Conservation (phyloP, 2,329 filamentous ascomycete species). For the Pestalotiopsis sp. region DNA sequence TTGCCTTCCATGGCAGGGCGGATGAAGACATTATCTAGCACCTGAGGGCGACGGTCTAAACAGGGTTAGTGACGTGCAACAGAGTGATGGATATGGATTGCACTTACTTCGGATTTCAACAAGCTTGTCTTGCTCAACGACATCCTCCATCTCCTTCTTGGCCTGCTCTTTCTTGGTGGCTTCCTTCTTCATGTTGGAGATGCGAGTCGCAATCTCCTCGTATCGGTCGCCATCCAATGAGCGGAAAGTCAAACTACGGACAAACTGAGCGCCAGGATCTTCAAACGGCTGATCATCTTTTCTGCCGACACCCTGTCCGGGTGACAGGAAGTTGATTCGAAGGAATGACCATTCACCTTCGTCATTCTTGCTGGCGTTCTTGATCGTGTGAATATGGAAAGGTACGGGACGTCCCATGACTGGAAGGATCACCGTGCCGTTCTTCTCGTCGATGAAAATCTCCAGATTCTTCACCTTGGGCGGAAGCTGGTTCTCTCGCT, state of each 20-base stretch:
- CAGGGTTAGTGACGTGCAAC: constrained; percentile 37
- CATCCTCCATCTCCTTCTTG: constrained; percentile 99
- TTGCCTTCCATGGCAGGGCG: constrained; percentile 95
- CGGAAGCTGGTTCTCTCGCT: constrained; percentile 93
- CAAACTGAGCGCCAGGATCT: constrained; percentile 92
- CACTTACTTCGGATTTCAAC: constrained; percentile 85
- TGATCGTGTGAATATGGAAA: constrained; percentile 97
- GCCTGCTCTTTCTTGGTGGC: constrained; percentile 91
- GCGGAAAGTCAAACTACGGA: constrained; percentile 91
- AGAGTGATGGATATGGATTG: not conserved
- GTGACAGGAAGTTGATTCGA: constrained; percentile 95
- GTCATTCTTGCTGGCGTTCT: constrained; percentile 97
- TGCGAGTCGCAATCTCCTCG: constrained; percentile 86
- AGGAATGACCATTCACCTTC: constrained; percentile 93
- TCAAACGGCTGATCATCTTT: constrained; percentile 99
- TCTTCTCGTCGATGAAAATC: constrained; percentile 89
- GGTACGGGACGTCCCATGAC: constrained; percentile 97
- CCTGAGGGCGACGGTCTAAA: constrained; percentile 82
- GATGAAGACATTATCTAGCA: constrained; percentile 92
- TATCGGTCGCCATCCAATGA: constrained; percentile 88
- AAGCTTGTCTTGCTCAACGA: constrained; percentile 97
- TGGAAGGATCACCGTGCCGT: constrained; percentile 84
- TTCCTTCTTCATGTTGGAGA: constrained; percentile 94
- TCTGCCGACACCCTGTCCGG: constrained; percentile 92
- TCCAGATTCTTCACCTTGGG: constrained; percentile 78